Evolutionary conservation across 192 early-diverging fungal species (phyloP).

Genomic region (Pilaira anomala): DNA sequence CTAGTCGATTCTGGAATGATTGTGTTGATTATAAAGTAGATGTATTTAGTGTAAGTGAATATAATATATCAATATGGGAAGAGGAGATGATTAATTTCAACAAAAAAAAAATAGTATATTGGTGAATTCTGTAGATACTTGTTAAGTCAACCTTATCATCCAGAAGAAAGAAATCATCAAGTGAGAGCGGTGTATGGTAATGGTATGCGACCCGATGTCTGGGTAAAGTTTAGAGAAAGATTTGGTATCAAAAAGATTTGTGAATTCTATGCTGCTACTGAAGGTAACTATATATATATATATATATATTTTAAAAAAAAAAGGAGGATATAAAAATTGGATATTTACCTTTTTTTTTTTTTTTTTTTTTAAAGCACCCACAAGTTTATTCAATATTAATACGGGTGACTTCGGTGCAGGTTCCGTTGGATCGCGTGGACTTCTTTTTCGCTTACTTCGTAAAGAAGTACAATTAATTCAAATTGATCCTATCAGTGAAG

Average conservation of each 20-base stretch:
- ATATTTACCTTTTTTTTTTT: background rate
- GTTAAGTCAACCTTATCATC: slow-evolving; percentile 43
- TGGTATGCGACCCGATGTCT: slow-evolving; percentile 67
- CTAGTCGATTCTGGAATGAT: slow-evolving; percentile 49
- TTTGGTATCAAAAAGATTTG: slow-evolving; percentile 57
- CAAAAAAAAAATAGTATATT: slow-evolving; percentile 48
- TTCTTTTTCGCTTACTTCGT: slow-evolving; percentile 24
- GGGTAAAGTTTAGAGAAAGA: slow-evolving; percentile 53
- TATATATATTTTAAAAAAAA: slow-evolving; percentile 8
- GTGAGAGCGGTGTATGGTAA: slow-evolving; percentile 63
- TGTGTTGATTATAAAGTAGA: slow-evolving; percentile 43
- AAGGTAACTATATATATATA: slow-evolving; percentile 44
- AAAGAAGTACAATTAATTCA: slow-evolving; percentile 50
- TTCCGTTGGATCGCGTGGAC: slow-evolving; percentile 60
- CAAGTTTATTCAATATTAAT: slow-evolving; percentile 45
- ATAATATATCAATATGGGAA: too few relatives aligned
- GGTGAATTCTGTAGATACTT: slow-evolving; percentile 71
- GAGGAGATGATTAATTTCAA: too few relatives aligned
- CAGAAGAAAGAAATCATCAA: slow-evolving; percentile 51
- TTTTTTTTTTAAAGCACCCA: slow-evolving; percentile 23
- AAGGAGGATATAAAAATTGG: background rate
- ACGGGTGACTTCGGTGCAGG: slow-evolving; percentile 49
- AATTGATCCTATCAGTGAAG: slow-evolving; percentile 55
- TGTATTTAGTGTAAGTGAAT: slow-evolving; percentile 37
- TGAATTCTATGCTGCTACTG: slow-evolving; percentile 68